Conservation (phyloP, 2,329 filamentous ascomycete species). For the Pseudogymnoascus sp. region DNA sequence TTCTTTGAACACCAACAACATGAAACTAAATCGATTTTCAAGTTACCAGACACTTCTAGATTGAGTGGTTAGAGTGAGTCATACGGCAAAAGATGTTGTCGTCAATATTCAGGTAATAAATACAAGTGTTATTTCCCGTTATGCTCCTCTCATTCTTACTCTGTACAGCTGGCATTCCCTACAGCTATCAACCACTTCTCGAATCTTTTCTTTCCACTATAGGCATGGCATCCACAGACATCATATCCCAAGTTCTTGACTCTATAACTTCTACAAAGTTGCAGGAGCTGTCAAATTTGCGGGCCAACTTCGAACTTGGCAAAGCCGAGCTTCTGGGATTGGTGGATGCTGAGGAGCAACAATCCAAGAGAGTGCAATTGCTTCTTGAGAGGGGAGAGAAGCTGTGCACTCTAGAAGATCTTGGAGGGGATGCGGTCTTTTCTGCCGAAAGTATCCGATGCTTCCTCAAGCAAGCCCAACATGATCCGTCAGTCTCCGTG, state of each 20-base stretch:
- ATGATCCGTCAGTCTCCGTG: slow-evolving; percentile 43
- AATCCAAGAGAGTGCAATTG: slow-evolving; percentile 26
- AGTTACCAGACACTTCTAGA: neutral
- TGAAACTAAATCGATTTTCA: neutral
- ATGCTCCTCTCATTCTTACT: neutral
- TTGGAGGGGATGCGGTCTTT: slow-evolving; percentile 18
- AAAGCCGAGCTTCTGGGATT: slow-evolving; percentile 35
- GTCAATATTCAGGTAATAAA: neutral
- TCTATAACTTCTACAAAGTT: slow-evolving; percentile 49
- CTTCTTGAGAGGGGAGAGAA: slow-evolving; percentile 31
- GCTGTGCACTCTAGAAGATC: slow-evolving; percentile 26
- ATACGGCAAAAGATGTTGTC: neutral
- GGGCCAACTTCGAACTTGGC: slow-evolving; percentile 36
- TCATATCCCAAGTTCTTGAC: slow-evolving; percentile 42
- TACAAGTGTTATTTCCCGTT: neutral
- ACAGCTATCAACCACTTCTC: neutral
- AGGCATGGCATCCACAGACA: slow-evolving; percentile 29
- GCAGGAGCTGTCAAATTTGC: slow-evolving; percentile 42
- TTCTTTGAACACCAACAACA: neutral
- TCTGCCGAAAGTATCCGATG: slow-evolving; percentile 35
- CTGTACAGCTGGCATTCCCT: neutral
- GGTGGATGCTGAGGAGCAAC: slow-evolving; percentile 22
- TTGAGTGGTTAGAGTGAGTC: neutral
- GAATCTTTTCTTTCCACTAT: neutral
- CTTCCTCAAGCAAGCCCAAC: slow-evolving; percentile 41